Conservation (phyloP, 257 asterid genomes). For the Hygrophila difformis region DNA sequence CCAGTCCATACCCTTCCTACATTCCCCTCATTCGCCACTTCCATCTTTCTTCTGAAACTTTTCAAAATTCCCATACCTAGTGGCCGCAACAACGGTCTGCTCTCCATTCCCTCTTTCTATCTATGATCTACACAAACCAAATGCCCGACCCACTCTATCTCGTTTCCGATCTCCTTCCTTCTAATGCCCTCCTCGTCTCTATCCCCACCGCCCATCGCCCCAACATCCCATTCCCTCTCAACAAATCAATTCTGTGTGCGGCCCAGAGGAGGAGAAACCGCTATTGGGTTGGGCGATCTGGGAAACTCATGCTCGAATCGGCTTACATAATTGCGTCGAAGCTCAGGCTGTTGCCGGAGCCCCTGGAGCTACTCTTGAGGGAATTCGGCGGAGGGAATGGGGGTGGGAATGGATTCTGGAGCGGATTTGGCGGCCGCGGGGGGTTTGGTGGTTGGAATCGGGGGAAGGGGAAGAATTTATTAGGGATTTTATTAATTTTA, state of each 20-base stretch:
- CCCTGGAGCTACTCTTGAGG: slow-evolving; percentile 38
- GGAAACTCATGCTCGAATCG: slow-evolving; percentile 41
- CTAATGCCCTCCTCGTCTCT: too few species aligned
- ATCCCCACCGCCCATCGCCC: too few species aligned
- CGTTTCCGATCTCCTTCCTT: too few species aligned
- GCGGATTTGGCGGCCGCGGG: slow-evolving; percentile 38
- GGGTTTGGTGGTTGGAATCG: slow-evolving; percentile 55
- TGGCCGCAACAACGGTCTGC: too few species aligned
- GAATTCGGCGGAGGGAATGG: slow-evolving; percentile 55
- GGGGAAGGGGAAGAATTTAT: slow-evolving; percentile 21
- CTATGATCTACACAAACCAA: too few species aligned
- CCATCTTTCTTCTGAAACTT: too few species aligned
- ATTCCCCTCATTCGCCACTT: too few species aligned
- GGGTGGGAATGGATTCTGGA: slow-evolving; percentile 43
- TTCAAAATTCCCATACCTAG: too few species aligned
- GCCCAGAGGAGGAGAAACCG: slow-evolving; percentile 34
- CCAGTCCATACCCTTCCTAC: too few species aligned
- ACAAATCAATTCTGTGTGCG: slow-evolving; percentile 29
- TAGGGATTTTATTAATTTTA: slow-evolving; percentile 34
- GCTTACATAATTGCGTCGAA: slow-evolving; percentile 59
- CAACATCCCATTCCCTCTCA: too few species aligned
- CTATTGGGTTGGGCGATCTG: slow-evolving; percentile 32
- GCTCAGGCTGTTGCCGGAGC: slow-evolving; percentile 58
- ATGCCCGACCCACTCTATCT: too few species aligned
- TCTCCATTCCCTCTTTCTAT: too few species aligned